Evolutionary conservation across 2,329 filamentous ascomycete species (phyloP).

Genomic region (Epichloe amarillans): DNA sequence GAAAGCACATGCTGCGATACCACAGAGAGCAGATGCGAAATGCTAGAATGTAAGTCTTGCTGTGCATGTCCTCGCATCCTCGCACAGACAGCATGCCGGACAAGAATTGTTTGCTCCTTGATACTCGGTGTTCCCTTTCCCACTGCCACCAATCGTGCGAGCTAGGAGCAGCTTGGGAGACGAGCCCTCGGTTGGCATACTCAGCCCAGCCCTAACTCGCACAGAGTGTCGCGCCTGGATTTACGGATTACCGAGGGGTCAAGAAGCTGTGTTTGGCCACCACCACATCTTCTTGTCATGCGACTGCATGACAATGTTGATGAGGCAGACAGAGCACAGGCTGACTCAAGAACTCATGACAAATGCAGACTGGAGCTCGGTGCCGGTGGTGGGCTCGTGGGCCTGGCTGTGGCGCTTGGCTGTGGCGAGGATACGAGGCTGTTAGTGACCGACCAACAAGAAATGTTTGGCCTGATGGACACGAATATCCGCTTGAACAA

Average conservation of each 20-base stretch:
- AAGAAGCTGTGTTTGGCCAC: background rate
- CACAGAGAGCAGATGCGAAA: conserved; percentile 48
- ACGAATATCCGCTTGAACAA: conserved; percentile 76
- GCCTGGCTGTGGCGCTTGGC: conserved; percentile 45
- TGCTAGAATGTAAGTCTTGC: conserved; percentile 57
- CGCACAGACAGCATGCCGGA: no score
- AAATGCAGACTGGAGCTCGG: conserved; percentile 68
- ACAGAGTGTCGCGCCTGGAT: no score
- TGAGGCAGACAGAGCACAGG: background rate
- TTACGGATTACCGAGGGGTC: background rate
- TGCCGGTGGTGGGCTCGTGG: conserved; percentile 81
- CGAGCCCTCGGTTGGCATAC: no score
- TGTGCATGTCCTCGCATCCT: no score
- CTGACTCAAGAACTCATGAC: conserved; percentile 10
- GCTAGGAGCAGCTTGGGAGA: no score
- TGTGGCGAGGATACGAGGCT: conserved; percentile 42
- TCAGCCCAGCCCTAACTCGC: no score
- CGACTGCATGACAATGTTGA: background rate
- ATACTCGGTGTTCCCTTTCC: no score
- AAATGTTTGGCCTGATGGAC: conserved; percentile 77
- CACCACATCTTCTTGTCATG: background rate
- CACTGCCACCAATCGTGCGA: no score
- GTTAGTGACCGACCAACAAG: conserved; percentile 72
- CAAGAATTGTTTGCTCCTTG: no score
- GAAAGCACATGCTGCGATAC: conserved; percentile 71